Conservation (phyloP, 1,284 basidiomycete genomes). For the Pseudozyma sp. region DNA sequence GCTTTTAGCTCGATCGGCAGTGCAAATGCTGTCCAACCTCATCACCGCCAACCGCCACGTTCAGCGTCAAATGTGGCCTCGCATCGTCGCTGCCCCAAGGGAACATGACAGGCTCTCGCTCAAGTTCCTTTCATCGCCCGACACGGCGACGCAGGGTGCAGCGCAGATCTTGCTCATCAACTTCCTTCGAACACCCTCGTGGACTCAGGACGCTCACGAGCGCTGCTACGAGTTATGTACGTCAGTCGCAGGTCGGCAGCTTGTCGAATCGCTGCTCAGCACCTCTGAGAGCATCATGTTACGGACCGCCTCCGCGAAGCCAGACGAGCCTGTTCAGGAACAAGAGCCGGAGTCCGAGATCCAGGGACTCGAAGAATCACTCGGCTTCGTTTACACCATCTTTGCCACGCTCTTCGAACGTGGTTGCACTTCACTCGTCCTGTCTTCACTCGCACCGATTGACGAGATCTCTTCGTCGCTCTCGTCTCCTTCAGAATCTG, state of each 20-base stretch:
- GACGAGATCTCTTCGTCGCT: constrained; percentile 15
- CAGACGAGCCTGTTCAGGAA: neutral
- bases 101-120: constrained; percentile 22
- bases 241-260: constrained; percentile 8
- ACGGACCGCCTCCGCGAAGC: constrained; percentile 10
- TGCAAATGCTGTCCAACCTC: constrained; percentile 49
- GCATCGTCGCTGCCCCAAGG: constrained; percentile 17
- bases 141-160: constrained; percentile 38
- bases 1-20: constrained; percentile 27
- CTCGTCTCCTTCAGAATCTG: neutral
- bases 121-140: constrained; percentile 38
- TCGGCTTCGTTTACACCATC: constrained; percentile 48
- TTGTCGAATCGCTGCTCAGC: constrained; percentile 29
- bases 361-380: constrained; percentile 33
- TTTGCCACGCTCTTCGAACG: constrained; percentile 43
- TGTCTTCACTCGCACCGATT: constrained; percentile 23
- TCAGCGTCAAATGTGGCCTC: constrained; percentile 33
- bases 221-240: constrained; percentile 34
- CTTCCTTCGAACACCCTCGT: constrained; percentile 9
- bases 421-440: constrained; percentile 25
- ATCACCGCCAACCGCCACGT: constrained; percentile 33
- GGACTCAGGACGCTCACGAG: neutral
- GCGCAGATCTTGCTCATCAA: constrained; percentile 48
- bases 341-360: constrained; percentile 25
- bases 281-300: constrained; percentile 45